phyloP scores from a whole-genome alignment of 805 yeast genomes.

The Tetrapisispora namnaoensis region DNA sequence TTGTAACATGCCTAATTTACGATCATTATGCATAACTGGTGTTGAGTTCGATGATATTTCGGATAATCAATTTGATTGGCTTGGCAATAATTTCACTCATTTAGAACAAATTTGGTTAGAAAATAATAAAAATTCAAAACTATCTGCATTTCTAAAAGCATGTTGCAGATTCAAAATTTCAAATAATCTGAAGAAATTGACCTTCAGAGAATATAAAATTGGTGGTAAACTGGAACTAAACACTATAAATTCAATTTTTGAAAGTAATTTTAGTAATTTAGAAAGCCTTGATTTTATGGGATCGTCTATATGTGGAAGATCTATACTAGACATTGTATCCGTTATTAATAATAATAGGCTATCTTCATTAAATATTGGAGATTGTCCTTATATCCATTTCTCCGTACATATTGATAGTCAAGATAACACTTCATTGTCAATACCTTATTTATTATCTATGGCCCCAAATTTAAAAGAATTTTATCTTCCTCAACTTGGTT shows the following conservation, averaged over 20 bases:
- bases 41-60: constrained; percentile 7
- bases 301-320: constrained; percentile 21
- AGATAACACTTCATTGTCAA: constrained; percentile 8
- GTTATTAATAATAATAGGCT: constrained; percentile 7
- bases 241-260: background rate
- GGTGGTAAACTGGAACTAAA: constrained; percentile 5
- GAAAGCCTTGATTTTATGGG: constrained; percentile 23
- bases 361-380: constrained; percentile 21
- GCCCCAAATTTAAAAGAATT: constrained; percentile 16
- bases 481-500: constrained; percentile 19
- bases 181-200: constrained; percentile 13
- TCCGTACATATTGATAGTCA: constrained; percentile 1
- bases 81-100: constrained; percentile 10
- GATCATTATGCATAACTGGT: constrained; percentile 16
- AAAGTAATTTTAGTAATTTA: constrained; percentile 12
- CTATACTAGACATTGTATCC: constrained; percentile 12
- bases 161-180: constrained; percentile 12
- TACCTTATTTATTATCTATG: constrained; percentile 8
- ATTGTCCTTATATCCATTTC: constrained; percentile 17
- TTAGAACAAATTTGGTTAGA: constrained; percentile 25
- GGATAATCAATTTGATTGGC: constrained; percentile 15
- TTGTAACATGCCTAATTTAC: constrained; percentile 6
- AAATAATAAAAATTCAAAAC: constrained; percentile 15
- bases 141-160: constrained; percentile 12
- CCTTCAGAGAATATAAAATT: constrained; percentile 21